Conservation (phyloP, 2,329 filamentous ascomycete genomes). For the Zasmidium angulare region DNA sequence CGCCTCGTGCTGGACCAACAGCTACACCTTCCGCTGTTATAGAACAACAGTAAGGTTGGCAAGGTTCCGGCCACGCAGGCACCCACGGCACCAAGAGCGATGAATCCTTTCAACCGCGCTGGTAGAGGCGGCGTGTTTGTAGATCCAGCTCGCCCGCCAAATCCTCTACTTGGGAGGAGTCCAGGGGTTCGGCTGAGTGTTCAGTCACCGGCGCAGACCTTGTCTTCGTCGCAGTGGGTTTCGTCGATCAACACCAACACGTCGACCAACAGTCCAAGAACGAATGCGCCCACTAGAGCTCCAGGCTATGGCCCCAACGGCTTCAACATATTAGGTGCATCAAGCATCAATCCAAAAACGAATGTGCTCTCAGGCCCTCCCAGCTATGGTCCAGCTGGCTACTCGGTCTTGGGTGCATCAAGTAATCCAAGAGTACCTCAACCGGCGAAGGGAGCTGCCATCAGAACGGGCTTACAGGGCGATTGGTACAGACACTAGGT, state of each 20-base stretch:
- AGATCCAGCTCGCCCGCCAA: background rate
- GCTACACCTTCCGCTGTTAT: slow-evolving; percentile 7
- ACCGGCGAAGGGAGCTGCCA: background rate
- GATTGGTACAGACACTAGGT: background rate
- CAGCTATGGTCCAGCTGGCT: too few relatives aligned
- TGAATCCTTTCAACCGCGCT: background rate
- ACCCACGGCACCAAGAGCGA: background rate
- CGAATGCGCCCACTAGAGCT: too few relatives aligned
- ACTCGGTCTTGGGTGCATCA: background rate
- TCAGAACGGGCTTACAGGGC: background rate
- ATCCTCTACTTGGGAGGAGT: background rate
- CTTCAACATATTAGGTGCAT: too few relatives aligned
- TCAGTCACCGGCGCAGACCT: background rate
- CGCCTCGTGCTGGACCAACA: background rate
- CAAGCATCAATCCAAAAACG: too few relatives aligned
- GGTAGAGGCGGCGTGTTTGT: background rate
- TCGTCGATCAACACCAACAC: too few relatives aligned
- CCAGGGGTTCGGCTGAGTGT: background rate
- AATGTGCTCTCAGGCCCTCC: too few relatives aligned
- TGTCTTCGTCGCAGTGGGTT: background rate
- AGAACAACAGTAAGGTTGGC: background rate
- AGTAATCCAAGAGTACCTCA: background rate
- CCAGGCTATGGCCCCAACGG: too few relatives aligned
- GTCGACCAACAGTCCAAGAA: too few relatives aligned
- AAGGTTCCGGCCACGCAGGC: background rate